phyloP scores from a whole-genome alignment of 352 stramenopile genomes.

The Blastocystis sp. region DNA sequence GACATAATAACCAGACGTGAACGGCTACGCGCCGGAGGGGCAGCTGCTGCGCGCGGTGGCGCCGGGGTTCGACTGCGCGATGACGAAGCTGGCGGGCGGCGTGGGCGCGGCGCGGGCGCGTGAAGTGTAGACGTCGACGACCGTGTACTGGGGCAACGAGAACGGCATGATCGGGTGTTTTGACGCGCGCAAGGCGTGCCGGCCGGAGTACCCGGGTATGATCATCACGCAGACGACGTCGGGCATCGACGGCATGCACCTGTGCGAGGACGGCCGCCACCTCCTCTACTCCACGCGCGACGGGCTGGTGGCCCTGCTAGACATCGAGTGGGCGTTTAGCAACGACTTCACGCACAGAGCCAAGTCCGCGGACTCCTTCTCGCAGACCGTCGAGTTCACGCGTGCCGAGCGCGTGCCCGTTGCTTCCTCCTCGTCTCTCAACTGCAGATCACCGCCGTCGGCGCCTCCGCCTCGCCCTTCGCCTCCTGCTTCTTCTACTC shows the following conservation, averaged over 20 bases:
- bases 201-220: not conserved
- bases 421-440: not conserved
- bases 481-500: slow-evolving; percentile 54
- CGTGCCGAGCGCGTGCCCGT: not conserved
- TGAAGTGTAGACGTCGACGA: not conserved
- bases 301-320: slow-evolving; percentile 13
- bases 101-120: not conserved
- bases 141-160: slow-evolving; percentile 54
- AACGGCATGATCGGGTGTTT: slow-evolving; percentile 41
- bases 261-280: slow-evolving; percentile 6
- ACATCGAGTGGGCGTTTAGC: slow-evolving; percentile 7
- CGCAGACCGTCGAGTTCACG: slow-evolving; percentile 42
- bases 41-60: not conserved
- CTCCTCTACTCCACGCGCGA: slow-evolving; percentile 54
- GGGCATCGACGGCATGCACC: slow-evolving; percentile 31
- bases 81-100: not conserved
- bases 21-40: not conserved
- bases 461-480: not conserved
- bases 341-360: not conserved
- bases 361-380: slow-evolving; percentile 26
- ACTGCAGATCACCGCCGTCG: slow-evolving; percentile 17
- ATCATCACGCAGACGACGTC: slow-evolving; percentile 31
- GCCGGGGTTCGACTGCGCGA: not conserved
- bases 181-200: not conserved
- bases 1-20: slow-evolving; percentile 30